A percentile compares a stretch with the other conserved stretches of the same genome.
Evolutionary conservation across 1,139 yeast genomes (phyloP).

Genomic region (Geotrichum klebahnii): DNA sequence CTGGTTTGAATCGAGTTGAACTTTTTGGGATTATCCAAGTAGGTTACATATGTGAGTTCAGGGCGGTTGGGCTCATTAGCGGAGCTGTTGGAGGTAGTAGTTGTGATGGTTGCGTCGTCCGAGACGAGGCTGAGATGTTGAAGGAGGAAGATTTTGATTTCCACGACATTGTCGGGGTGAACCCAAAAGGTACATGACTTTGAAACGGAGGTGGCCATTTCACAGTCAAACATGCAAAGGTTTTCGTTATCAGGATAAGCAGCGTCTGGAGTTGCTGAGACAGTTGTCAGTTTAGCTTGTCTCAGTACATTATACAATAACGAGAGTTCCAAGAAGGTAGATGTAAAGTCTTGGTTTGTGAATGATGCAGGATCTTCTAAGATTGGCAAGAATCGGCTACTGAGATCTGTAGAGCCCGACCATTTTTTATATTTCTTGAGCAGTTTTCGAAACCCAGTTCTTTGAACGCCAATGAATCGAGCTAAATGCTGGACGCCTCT

Average conservation of each 20-base stretch:
- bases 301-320: slow-evolving; percentile 51
- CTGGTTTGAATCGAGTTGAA: slow-evolving; percentile 26
- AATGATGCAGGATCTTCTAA: slow-evolving; percentile 50
- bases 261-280: slow-evolving; percentile 12
- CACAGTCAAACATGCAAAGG: slow-evolving; percentile 38
- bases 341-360: slow-evolving; percentile 58
- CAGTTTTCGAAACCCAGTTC: slow-evolving; percentile 73
- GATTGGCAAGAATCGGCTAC: slow-evolving; percentile 35
- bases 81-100: slow-evolving; percentile 16
- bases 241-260: slow-evolving; percentile 26
- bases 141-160: slow-evolving; percentile 39
- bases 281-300: slow-evolving; percentile 25
- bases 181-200: slow-evolving; percentile 41
- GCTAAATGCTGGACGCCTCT: slow-evolving; percentile 63
- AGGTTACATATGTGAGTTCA: slow-evolving; percentile 29
- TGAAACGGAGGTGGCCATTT: slow-evolving; percentile 35
- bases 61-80: slow-evolving; percentile 21
- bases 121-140: slow-evolving; percentile 36
- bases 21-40: slow-evolving; percentile 40
- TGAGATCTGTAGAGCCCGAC: slow-evolving; percentile 34
- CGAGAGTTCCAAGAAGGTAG: slow-evolving; percentile 62
- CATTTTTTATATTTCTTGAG: slow-evolving; percentile 74
- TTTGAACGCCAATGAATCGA: slow-evolving; percentile 71
- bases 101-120: slow-evolving; percentile 6
- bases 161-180: slow-evolving; percentile 42